A percentile compares a stretch with the other conserved stretches of the same genome.
Conservation (phyloP, 106 monocot species). For the Dioscorea dumetorum region DNA sequence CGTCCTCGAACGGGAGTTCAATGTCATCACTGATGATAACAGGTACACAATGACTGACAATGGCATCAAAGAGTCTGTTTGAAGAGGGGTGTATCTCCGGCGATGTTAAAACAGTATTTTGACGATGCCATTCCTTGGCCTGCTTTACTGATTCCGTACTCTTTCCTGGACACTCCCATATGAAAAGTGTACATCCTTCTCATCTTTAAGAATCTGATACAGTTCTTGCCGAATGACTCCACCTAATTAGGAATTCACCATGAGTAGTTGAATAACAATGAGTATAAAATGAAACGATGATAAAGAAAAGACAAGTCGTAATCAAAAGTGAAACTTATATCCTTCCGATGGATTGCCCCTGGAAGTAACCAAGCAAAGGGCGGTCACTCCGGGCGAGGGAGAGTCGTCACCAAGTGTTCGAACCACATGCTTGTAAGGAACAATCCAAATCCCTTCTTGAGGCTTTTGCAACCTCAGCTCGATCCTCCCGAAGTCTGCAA, state of each 20-base stretch:
- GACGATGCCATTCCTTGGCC: conserved; percentile 62
- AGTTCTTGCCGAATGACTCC: conserved; percentile 62
- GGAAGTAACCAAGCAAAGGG: conserved; percentile 23
- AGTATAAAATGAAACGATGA: not conserved
- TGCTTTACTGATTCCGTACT: conserved; percentile 39
- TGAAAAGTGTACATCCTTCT: conserved; percentile 66
- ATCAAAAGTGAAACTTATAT: conserved; percentile 39
- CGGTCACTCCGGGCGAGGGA: conserved; percentile 38
- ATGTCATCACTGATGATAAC: conserved; percentile 81
- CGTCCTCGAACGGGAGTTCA: conserved; percentile 82
- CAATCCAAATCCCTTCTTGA: conserved; percentile 59
- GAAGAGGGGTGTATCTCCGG: conserved; percentile 93
- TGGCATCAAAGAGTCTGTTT: conserved; percentile 82
- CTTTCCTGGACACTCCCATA: conserved; percentile 38
- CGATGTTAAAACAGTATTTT: conserved; percentile 79
- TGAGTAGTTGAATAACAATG: not conserved
- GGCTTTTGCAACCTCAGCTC: conserved; percentile 56
- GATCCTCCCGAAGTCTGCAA: conserved; percentile 83
- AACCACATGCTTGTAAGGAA: conserved; percentile 57
- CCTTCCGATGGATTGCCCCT: conserved; percentile 43
- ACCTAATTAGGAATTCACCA: conserved; percentile 20
- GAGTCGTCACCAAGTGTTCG: conserved; percentile 32
- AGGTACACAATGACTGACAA: conserved; percentile 72
- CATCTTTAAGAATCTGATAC: conserved; percentile 56
- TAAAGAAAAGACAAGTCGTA: not conserved